phyloP scores from a whole-genome alignment of 2,329 filamentous ascomycete genomes.

The Epichloe brachyelytri region DNA sequence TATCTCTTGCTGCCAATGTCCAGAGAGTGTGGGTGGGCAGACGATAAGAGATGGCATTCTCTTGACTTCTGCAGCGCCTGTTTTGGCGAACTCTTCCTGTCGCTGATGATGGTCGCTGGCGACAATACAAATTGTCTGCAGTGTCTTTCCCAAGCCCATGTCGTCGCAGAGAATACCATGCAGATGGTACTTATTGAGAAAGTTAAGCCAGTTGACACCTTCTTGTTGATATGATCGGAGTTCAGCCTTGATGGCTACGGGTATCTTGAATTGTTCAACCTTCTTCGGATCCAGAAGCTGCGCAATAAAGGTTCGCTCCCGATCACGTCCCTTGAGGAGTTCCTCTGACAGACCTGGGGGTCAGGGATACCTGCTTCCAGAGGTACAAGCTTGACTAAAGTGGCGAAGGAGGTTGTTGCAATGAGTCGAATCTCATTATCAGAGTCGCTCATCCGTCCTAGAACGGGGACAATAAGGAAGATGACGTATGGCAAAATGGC shows the following conservation, averaged over 20 bases:
- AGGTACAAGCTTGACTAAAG: constrained; percentile 90
- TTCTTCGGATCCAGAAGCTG: constrained; percentile 96
- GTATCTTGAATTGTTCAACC: constrained; percentile 85
- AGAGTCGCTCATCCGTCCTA: constrained; percentile 96
- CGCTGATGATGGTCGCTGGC: constrained; percentile 93
- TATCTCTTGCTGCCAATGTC: constrained; percentile 98
- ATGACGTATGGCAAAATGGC: constrained; percentile 94
- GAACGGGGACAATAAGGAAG: constrained; percentile 92
- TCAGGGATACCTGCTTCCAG: constrained; percentile 96
- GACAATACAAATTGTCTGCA: constrained; percentile 95
- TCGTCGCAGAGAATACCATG: constrained; percentile 98
- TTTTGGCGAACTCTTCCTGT: constrained; percentile 79
- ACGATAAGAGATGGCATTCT: constrained; percentile 85
- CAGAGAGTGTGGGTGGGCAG: constrained; percentile 88
- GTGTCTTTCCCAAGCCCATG: constrained; percentile 95
- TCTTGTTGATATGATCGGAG: constrained; percentile 96
- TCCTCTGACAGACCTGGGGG: constrained; percentile 85
- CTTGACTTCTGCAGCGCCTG: constrained; percentile 62
- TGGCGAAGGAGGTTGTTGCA: constrained; percentile 93
- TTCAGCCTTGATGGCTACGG: constrained; percentile 93
- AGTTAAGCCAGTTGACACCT: constrained; percentile 96
- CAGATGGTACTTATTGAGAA: constrained; percentile 94
- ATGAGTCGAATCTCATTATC: constrained; percentile 91
- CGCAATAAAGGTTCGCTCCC: constrained; percentile 90
- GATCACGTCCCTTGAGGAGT: constrained; percentile 77